phyloP scores from a whole-genome alignment of 306 rosid genomes.

The Quercus cerris region DNA sequence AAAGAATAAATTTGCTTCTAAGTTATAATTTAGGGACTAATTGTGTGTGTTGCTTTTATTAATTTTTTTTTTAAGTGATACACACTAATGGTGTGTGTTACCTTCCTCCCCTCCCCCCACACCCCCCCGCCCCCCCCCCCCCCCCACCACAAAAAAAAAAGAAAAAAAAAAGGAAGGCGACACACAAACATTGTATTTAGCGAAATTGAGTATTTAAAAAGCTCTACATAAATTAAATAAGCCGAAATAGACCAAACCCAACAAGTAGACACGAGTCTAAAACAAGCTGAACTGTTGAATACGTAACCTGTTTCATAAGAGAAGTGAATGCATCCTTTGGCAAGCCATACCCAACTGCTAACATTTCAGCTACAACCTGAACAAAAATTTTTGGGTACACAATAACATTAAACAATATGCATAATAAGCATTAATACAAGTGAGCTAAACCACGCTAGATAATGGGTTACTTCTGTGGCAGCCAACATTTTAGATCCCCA shows the following conservation, averaged over 20 bases:
- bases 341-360: constrained; percentile 92
- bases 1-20: no score
- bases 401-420: constrained; percentile 6
- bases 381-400: neutral
- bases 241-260: neutral
- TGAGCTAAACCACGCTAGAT: neutral
- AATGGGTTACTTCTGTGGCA: constrained; percentile 58
- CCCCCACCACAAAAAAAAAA: rapidly evolving
- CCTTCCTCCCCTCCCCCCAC: no score
- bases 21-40: no score
- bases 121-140: no score
- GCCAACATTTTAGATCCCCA: constrained; percentile 94
- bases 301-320: constrained; percentile 76
- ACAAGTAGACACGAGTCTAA: neutral
- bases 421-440: neutral
- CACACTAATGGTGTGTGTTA: no score
- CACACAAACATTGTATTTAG: no score
- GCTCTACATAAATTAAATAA: no score
- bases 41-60: no score
- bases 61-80: no score
- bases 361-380: constrained; percentile 97
- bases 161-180: no score
- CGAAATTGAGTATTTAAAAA: no score
- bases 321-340: constrained; percentile 90
- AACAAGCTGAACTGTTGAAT: neutral